phyloP scores from a whole-genome alignment of 352 stramenopile species.

The Pelagophyceae sp. region DNA sequence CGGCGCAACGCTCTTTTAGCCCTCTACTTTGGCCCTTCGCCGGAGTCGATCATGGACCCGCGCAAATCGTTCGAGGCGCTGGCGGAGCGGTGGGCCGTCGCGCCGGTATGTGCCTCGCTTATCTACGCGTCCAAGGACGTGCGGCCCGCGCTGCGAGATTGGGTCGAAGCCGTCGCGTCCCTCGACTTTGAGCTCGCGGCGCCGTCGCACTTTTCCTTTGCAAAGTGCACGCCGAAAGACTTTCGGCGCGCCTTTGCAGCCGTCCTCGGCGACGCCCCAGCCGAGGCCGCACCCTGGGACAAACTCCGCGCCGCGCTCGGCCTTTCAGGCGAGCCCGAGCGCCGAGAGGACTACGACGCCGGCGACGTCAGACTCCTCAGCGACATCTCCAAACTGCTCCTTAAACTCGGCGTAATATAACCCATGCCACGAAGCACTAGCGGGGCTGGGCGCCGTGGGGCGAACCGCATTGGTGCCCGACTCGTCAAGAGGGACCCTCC shows the following conservation, averaged over 20 bases:
- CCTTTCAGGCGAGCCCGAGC: no score
- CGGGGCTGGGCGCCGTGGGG: no score
- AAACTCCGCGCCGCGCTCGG: no score
- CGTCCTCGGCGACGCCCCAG: background rate
- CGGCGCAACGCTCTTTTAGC: conserved; percentile 4
- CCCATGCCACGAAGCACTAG: no score
- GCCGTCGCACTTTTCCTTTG: background rate
- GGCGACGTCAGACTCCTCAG: no score
- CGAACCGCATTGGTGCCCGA: no score
- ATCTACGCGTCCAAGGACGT: background rate
- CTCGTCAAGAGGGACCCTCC: no score
- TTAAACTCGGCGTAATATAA: no score
- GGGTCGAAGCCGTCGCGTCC: conserved; percentile 4
- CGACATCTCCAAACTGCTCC: no score
- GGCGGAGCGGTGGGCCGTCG: background rate
- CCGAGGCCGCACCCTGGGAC: no score
- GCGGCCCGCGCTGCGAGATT: background rate
- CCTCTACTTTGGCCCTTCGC: conserved; percentile 13
- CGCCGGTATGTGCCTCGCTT: background rate
- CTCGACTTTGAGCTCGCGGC: background rate
- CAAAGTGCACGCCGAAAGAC: background rate
- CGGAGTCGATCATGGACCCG: conserved; percentile 10
- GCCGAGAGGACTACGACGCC: no score
- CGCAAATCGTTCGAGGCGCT: background rate
- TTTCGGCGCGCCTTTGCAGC: background rate